Evolutionary conservation across 768 basidiomycete genomes (phyloP).

Genomic region (Lentinula aciculospora): DNA sequence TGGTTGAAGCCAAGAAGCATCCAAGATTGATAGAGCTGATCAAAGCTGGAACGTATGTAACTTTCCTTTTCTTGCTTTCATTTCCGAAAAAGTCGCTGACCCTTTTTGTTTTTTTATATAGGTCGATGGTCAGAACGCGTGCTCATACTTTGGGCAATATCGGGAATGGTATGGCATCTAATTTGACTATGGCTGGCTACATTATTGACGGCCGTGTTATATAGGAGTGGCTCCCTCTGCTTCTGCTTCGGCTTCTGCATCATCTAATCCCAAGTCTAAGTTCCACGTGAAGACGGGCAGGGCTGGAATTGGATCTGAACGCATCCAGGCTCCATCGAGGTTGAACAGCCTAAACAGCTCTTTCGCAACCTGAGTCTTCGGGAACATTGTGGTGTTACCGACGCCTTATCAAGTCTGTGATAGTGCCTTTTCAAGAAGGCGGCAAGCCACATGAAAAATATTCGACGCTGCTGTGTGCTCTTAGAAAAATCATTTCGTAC

Average conservation of each 20-base stretch:
- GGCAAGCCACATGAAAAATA: too few species aligned
- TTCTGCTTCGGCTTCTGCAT: not conserved
- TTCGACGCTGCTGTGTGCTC: too few species aligned
- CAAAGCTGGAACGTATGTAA: constrained; percentile 43
- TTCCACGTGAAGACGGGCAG: not conserved
- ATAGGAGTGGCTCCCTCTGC: not conserved
- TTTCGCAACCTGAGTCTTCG: not conserved
- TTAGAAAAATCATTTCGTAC: too few species aligned
- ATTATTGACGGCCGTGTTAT: too few species aligned
- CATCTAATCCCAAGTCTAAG: not conserved
- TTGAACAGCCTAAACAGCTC: not conserved
- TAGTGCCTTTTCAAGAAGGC: too few species aligned
- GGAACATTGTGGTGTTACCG: too few species aligned
- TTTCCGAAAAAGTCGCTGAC: constrained; percentile 6
- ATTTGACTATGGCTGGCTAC: not conserved
- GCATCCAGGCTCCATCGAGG: not conserved
- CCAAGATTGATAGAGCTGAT: constrained; percentile 48
- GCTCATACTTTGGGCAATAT: constrained; percentile 24
- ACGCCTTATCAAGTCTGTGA: too few species aligned
- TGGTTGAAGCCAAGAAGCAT: constrained; percentile 51
- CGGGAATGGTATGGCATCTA: not conserved
- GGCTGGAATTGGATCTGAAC: not conserved
- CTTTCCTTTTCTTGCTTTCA: constrained; percentile 3
- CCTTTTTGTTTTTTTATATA: constrained; percentile 8
- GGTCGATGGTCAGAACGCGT: constrained; percentile 28